Evolutionary conservation across 208 protist genomes (phyloP), one percentile per base, ranked within the genome.

Genomic region (Leishmania tarentolae): DNA sequence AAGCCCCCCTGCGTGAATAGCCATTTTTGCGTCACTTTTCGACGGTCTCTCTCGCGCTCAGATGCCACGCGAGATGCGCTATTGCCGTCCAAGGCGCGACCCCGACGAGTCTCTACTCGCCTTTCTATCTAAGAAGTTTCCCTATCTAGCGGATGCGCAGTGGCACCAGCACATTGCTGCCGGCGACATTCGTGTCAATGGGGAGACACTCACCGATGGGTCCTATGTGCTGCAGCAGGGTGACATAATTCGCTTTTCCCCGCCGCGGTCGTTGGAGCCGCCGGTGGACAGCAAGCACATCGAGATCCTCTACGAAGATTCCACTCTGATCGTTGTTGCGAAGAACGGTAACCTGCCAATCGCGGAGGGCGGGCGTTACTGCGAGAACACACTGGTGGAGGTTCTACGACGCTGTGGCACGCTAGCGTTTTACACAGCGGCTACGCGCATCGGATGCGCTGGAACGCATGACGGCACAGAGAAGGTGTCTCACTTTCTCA

Each of bases 311-410:
- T 85, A 90, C 74, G 87, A 92, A 15, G 93, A 96, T 63, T 86
- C 86, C 0, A 69, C 65, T 2, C 37, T 97, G 40, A 1, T 98
- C 0, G 92, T 92, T 31, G 89, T 91, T 37, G 83, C 81, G 4
- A 98, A 98, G 75, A 96, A 93, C 59, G 92, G 92, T 44, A 90
- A 94, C 79, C 70, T 98, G 8, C 95, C 95, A 0, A 92, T 98
- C 2, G 83, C 93, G 0, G 92, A 98, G 75, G 95, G 95, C 19
- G 95, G 95, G 6, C 82, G 95, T 17, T 98, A 97, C 81, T 94
- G 87, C 24, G 68, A 86, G 74, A 96, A 98, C 84, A 97, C 93
- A 17, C 85, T 98, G 2, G 77, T 93, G 21, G 84, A 81, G 59
- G 72, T 95, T 17, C 79, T 96, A 5, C 77, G 80, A 28, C 85